These are phyloP conservation scores for Lactarius quietus DNA, from an alignment of 768 basidiomycete species.

Conservation along the genomic window DNA sequence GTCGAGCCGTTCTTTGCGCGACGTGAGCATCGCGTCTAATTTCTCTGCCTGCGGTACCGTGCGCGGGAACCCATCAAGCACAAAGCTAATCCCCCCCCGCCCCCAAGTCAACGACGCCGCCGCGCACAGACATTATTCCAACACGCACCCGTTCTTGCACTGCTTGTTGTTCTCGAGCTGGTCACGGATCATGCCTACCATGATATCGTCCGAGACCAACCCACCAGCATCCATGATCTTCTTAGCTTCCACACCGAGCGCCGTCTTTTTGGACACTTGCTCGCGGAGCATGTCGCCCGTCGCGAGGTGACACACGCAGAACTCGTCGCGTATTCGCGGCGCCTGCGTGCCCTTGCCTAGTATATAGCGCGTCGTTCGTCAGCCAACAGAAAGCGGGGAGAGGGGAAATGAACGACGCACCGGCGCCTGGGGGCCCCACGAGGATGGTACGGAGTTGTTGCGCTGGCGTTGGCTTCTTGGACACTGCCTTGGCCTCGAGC, in stretches of 20 bases:
- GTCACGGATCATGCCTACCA: constrained; percentile 96
- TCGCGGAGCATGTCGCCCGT: constrained; percentile 99
- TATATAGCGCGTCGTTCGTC: neutral
- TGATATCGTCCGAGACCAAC: constrained; percentile 94
- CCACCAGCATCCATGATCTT: constrained; percentile 96
- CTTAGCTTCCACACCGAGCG: constrained; percentile 88
- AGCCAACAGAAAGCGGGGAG: neutral
- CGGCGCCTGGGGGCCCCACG: constrained; percentile 95
- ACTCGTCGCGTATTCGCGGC: constrained; percentile 85
- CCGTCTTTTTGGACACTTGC: constrained; percentile 83
- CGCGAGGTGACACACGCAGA: constrained; percentile 96
- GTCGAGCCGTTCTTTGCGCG: constrained; percentile 83
- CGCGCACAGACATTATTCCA: too few species aligned
- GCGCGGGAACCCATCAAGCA: constrained; percentile 98
- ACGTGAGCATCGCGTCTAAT: constrained; percentile 84
- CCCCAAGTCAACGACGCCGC: too few species aligned
- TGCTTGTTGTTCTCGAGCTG: constrained; percentile 89
- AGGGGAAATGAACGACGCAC: constrained; percentile 44
- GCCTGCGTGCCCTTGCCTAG: constrained; percentile 98
- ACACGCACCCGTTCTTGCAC: constrained; percentile 90
- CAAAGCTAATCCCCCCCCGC: too few species aligned
- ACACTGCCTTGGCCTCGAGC: constrained; percentile 65
- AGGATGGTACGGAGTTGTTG: constrained; percentile 87
- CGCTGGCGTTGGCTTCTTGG: constrained; percentile 51
- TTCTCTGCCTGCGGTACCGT: constrained; percentile 97